Evolutionary conservation across 306 rosid genomes (phyloP).

Genomic region (Medicago ruthenica): DNA sequence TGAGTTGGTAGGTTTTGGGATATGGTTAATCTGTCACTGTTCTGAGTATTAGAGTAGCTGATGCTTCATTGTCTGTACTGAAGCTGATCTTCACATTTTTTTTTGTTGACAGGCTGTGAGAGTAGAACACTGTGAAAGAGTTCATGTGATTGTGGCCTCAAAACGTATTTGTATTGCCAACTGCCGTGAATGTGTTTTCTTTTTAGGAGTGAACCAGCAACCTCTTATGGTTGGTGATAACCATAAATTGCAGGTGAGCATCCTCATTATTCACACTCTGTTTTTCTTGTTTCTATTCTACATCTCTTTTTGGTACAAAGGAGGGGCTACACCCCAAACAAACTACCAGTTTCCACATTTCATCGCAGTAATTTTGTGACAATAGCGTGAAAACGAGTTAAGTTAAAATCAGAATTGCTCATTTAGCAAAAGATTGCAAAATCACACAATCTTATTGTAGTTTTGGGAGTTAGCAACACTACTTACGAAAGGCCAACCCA

Average conservation of each 20-base stretch:
- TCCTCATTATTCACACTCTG: slow-evolving; percentile 21
- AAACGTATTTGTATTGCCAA: slow-evolving; percentile 93
- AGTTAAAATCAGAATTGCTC: slow-evolving; percentile 6
- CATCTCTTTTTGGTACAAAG: neutral
- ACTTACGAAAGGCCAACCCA: neutral
- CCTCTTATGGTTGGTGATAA: slow-evolving; percentile 94
- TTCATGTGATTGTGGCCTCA: slow-evolving; percentile 90
- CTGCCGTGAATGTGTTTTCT: slow-evolving; percentile 95
- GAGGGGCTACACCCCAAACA: neutral
- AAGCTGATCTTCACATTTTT: slow-evolving; percentile 30
- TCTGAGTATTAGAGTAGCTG: slow-evolving; percentile 1
- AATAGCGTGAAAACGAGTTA: slow-evolving; percentile 2
- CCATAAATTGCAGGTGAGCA: slow-evolving; percentile 88
- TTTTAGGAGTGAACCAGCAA: slow-evolving; percentile 89
- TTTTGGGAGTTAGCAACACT: neutral
- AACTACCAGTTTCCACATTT: neutral
- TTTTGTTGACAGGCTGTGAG: slow-evolving; percentile 76
- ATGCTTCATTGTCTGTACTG: slow-evolving; percentile 1
- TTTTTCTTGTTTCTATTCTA: slow-evolving; percentile 17
- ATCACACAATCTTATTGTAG: neutral
- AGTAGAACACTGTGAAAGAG: slow-evolving; percentile 98
- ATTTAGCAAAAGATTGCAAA: slow-evolving; percentile 1
- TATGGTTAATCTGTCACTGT: neutral
- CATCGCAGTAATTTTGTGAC: neutral
- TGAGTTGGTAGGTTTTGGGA: neutral